Base-by-base conservation (phyloP, 805 yeast genomes). In the Metschnikowia bowlesiae region DNA sequence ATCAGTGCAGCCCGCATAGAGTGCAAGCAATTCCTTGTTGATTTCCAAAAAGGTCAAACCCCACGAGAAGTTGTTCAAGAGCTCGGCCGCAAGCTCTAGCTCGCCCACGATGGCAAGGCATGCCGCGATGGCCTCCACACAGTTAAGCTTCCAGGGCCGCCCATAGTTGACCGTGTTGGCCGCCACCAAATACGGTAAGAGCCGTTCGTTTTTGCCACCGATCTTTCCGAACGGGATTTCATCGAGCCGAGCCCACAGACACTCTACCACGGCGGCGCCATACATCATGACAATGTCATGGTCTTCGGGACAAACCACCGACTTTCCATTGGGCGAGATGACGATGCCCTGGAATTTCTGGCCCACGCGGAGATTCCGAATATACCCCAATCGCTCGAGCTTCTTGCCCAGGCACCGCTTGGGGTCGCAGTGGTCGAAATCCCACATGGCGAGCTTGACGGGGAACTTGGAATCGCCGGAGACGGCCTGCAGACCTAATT, bases 91-190 rank as follows among this genome's bases (percentile, higher is more conserved):
- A 96, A 95, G 89, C 56, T 91, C 97, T 40, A 72, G 71, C 56
- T 83, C 91, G 0, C 97, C 98, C 2, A 90, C 92, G 50, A 94
- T 91, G 1, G 96, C 96, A 63, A 94, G 86, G 62, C 97, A 89
- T 0, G 99, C 98, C 1, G 99, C 99, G 37, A 94, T 71, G 0
- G 99, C 99, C 65, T 94, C 99, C 6, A 89, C 99, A 67, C 99
- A 94, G 68, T 94, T 94, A 50, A 94, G 72, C 60, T 84, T 80
- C 98, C 97, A 91, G 0, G 99, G 97, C 60, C 86, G 79, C 5
- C 99, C 99, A 61, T 94, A 94, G 67, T 94, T 94, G 7, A 95
- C 98, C 31, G 96, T 96, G 64, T 94, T 94, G 0, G 98, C 96
- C 5, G 98, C 98, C 8, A 94, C 90, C 44, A 94, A 71, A 60